These are phyloP conservation scores for Eucalyptus victrix DNA, from an alignment of 345 rosid species.

Conservation along the genomic window DNA sequence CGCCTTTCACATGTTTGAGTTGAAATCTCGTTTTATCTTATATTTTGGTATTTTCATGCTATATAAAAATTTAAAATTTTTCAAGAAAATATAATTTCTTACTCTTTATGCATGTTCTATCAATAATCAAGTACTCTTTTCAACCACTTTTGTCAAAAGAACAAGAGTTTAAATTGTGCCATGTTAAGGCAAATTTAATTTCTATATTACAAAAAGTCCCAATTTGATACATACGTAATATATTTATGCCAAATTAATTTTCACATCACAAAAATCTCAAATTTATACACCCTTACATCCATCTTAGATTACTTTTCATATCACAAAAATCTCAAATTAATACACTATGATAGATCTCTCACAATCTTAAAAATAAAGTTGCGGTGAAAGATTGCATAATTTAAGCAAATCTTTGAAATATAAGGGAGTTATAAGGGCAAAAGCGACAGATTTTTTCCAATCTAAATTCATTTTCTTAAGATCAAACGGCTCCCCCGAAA, in stretches of 20 bases:
- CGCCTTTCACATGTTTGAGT: background rate
- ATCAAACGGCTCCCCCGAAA: accelerated
- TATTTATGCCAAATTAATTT: accelerated
- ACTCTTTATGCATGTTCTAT: no score
- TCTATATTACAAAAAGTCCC: background rate
- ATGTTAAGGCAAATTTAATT: background rate
- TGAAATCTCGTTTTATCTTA: background rate
- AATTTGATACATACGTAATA: accelerated
- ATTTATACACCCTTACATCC: background rate
- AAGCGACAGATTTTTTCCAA: background rate
- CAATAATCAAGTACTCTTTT: background rate
- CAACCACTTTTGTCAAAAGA: background rate
- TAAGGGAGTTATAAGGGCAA: background rate
- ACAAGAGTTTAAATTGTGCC: background rate
- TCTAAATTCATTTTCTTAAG: background rate
- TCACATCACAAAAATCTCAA: background rate
- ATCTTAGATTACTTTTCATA: background rate
- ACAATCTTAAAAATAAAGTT: background rate
- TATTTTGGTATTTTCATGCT: no score
- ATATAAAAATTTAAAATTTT: no score
- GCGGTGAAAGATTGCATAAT: no score
- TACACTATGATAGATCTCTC: background rate
- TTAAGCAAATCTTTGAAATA: background rate
- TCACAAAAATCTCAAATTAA: background rate
- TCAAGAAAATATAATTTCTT: no score